These are phyloP conservation scores for Botrytis tulipae DNA, from an alignment of 2,329 filamentous ascomycete genomes.

Conservation along the genomic window DNA sequence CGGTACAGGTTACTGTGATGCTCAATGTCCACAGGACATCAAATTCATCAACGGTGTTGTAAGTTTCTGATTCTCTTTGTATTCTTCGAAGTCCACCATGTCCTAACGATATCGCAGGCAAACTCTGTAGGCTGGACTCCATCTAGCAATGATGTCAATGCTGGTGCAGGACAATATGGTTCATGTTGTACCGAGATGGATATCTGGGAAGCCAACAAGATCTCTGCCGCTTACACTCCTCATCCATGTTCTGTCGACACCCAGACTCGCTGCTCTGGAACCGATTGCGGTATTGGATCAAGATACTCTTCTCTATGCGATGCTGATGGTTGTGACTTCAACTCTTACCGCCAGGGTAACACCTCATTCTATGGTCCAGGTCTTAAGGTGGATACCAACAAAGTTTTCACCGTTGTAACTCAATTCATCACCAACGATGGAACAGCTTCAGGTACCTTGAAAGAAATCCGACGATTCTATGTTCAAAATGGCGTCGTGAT, in stretches of 20 bases:
- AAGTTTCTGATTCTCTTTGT: constrained; percentile 24
- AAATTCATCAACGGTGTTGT: constrained; percentile 55
- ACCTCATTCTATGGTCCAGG: constrained; percentile 55
- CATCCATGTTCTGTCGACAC: constrained; percentile 52
- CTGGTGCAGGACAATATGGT: constrained; percentile 53
- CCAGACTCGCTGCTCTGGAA: constrained; percentile 45
- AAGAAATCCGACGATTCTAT: constrained; percentile 56
- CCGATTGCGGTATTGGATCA: constrained; percentile 45
- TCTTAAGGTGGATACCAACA: constrained; percentile 51
- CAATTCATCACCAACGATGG: constrained; percentile 55
- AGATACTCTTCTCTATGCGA: constrained; percentile 58
- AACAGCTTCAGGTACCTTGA: constrained; percentile 50
- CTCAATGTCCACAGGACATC: constrained; percentile 33
- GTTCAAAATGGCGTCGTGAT: constrained; percentile 54
- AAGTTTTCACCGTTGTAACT: constrained; percentile 56
- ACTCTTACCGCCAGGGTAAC: constrained; percentile 58
- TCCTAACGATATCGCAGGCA: constrained; percentile 40
- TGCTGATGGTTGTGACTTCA: constrained; percentile 62
- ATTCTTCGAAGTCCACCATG: background rate
- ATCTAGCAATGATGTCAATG: constrained; percentile 50
- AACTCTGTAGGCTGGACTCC: constrained; percentile 55
- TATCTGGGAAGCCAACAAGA: constrained; percentile 62
- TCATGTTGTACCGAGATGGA: constrained; percentile 69
- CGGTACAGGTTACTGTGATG: constrained; percentile 28
- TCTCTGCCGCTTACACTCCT: constrained; percentile 57